phyloP scores from a whole-genome alignment of 2,329 filamentous ascomycete genomes.

The Kalmusia sp. region DNA sequence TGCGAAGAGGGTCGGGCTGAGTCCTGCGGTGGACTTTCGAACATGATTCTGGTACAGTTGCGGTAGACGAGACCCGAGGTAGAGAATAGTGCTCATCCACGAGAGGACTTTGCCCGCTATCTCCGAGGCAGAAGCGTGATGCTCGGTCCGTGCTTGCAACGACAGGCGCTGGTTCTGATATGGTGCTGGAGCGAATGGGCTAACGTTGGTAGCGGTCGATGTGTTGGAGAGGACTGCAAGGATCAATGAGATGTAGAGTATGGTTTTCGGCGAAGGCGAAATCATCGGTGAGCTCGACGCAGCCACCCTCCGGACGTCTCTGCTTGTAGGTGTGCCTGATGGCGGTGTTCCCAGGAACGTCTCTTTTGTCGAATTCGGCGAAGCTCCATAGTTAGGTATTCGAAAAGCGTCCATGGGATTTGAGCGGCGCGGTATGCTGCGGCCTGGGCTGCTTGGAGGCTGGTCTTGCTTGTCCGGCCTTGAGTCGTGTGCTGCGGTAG shows the following conservation, averaged over 20 bases:
- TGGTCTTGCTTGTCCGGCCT: conserved; percentile 18
- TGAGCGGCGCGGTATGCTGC: conserved; percentile 33
- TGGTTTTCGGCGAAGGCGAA: conserved; percentile 50
- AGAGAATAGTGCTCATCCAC: conserved; percentile 52
- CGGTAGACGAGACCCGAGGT: conserved; percentile 53
- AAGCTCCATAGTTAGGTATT: conserved; percentile 47
- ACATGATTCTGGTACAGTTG: conserved; percentile 71
- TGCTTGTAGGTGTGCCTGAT: conserved; percentile 28
- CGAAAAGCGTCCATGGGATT: conserved; percentile 44
- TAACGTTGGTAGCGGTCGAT: conserved; percentile 37
- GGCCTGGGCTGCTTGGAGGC: conserved; percentile 19
- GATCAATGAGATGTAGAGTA: conserved; percentile 55
- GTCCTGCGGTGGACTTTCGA: conserved; percentile 68
- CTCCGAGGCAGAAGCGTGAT: conserved; percentile 26
- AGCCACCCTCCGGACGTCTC: conserved; percentile 39
- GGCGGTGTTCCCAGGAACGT: conserved; percentile 29
- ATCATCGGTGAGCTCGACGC: conserved; percentile 53
- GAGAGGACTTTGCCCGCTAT: conserved; percentile 52
- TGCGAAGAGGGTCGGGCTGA: conserved; percentile 68
- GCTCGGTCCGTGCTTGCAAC: conserved; percentile 15
- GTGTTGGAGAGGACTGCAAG: conserved; percentile 52
- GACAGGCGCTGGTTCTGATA: conserved; percentile 20
- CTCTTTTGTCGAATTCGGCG: conserved; percentile 34
- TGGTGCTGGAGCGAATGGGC: conserved; percentile 30
- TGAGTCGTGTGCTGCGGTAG: neutral